These are phyloP conservation scores for Xylaria sp. DNA, from an alignment of 2,329 filamentous ascomycete species.

Conservation along the genomic window DNA sequence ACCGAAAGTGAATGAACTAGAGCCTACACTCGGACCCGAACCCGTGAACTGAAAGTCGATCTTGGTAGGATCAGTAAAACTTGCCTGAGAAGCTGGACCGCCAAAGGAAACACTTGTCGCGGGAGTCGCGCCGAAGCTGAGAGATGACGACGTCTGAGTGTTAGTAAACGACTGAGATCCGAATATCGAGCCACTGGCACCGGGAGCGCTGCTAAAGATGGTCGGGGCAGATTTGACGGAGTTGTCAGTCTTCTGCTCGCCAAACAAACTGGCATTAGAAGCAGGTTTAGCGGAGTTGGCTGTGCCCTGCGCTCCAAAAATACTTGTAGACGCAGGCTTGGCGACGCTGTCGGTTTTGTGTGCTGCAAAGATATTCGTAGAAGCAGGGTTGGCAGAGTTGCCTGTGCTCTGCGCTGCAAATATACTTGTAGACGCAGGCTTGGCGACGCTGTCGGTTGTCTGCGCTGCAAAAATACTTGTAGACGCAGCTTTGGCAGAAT, in stretches of 20 bases:
- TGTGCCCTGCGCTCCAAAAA: too few species aligned
- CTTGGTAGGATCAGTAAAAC: conserved; percentile 9
- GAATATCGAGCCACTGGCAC: conserved; percentile 20
- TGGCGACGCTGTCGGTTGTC: neutral
- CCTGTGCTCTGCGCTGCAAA: conserved; percentile 20
- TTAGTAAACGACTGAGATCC: conserved; percentile 14
- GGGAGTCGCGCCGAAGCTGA: conserved; percentile 5
- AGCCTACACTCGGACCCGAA: conserved; percentile 4
- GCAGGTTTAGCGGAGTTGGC: too few species aligned
- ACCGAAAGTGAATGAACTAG: conserved; percentile 27
- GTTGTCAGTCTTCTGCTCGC: conserved; percentile 23
- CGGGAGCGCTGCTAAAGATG: conserved; percentile 17
- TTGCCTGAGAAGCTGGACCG: conserved; percentile 10
- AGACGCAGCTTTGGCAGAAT: conserved; percentile 12
- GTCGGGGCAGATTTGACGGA: conserved; percentile 15
- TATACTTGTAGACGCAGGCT: conserved; percentile 15
- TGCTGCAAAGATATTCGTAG: conserved; percentile 1
- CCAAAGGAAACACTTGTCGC: conserved; percentile 17
- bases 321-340: too few species aligned
- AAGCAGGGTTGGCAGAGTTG: conserved; percentile 8
- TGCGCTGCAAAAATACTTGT: conserved; percentile 22
- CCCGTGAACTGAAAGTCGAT: conserved; percentile 18
- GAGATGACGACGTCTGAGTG: conserved; percentile 9
- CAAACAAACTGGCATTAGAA: conserved; percentile 18
- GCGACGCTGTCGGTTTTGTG: too few species aligned